Percentiles rank a stretch among this genome's conserved stretches.
phyloP scores from a whole-genome alignment of 1,284 basidiomycete genomes.

The Lignosus rhinocerotis region DNA sequence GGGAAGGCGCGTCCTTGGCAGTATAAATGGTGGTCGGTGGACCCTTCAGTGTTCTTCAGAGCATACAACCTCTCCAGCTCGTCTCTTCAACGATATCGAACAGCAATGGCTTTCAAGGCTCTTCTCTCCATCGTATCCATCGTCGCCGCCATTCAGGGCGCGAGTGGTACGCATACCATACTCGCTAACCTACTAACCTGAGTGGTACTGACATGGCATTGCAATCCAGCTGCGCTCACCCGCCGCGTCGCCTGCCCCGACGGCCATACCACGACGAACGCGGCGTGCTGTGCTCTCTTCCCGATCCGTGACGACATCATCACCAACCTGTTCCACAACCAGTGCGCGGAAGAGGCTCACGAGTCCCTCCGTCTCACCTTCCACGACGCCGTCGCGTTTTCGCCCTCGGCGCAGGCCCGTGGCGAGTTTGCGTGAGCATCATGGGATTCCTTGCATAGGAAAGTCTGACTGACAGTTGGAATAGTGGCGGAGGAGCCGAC shows the following conservation, averaged over 20 bases:
- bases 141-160: background rate
- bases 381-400: slow-evolving; percentile 27
- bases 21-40: background rate
- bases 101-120: slow-evolving; percentile 4
- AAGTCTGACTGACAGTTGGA: background rate
- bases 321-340: slow-evolving; percentile 1
- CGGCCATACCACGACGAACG: slow-evolving; percentile 32
- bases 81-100: background rate
- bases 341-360: slow-evolving; percentile 1
- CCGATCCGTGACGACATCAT: slow-evolving; percentile 16
- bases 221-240: slow-evolving; percentile 13
- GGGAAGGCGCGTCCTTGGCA: background rate
- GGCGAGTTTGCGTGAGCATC: slow-evolving; percentile 10
- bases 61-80: background rate
- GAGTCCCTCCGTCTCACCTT: slow-evolving; percentile 4
- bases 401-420: background rate
- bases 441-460: background rate
- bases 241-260: slow-evolving; percentile 19
- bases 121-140: slow-evolving; percentile 2
- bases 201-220: too few species aligned
- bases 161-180: background rate
- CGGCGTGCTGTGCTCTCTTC: slow-evolving; percentile 36
- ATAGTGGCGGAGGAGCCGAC: slow-evolving; percentile 1
- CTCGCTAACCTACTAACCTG: too few species aligned
- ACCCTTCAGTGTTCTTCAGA: background rate